These are phyloP conservation scores for Thalassia testudinum DNA, from an alignment of 116 monocot species.

Conservation along the genomic window DNA sequence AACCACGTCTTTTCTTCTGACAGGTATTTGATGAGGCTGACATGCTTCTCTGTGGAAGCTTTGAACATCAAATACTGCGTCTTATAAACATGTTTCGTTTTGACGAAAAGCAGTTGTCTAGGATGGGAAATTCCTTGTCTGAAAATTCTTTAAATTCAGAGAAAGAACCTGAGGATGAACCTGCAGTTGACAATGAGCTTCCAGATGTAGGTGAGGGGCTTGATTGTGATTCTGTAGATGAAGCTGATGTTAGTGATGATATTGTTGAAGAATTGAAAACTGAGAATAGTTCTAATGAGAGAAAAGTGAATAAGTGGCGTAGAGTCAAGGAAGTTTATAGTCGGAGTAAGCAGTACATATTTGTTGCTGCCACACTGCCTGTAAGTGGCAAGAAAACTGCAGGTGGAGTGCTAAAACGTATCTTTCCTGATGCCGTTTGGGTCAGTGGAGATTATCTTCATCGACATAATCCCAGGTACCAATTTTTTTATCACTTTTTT, in stretches of 20 bases:
- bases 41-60: slow-evolving; percentile 97
- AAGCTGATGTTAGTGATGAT: slow-evolving; percentile 5
- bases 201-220: slow-evolving; percentile 12
- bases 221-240: slow-evolving; percentile 13
- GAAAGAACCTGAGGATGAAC: neutral
- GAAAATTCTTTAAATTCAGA: slow-evolving; percentile 3
- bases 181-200: slow-evolving; percentile 5
- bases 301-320: slow-evolving; percentile 47
- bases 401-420: slow-evolving; percentile 74
- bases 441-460: slow-evolving; percentile 88
- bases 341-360: slow-evolving; percentile 94
- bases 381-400: slow-evolving; percentile 88
- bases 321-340: slow-evolving; percentile 73
- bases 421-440: slow-evolving; percentile 92
- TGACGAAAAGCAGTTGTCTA: slow-evolving; percentile 81
- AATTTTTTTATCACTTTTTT: neutral
- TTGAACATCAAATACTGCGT: slow-evolving; percentile 79
- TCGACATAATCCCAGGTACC: slow-evolving; percentile 77
- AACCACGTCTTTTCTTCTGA: neutral
- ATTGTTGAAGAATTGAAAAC: slow-evolving; percentile 5
- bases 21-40: slow-evolving; percentile 99
- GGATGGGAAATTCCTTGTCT: slow-evolving; percentile 11
- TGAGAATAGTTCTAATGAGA: slow-evolving; percentile 5
- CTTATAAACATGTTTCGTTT: slow-evolving; percentile 90
- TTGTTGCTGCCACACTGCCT: slow-evolving; percentile 96